Evolutionary conservation across 2,329 filamentous ascomycete genomes (phyloP).

Genomic region (Diplodia mutila): DNA sequence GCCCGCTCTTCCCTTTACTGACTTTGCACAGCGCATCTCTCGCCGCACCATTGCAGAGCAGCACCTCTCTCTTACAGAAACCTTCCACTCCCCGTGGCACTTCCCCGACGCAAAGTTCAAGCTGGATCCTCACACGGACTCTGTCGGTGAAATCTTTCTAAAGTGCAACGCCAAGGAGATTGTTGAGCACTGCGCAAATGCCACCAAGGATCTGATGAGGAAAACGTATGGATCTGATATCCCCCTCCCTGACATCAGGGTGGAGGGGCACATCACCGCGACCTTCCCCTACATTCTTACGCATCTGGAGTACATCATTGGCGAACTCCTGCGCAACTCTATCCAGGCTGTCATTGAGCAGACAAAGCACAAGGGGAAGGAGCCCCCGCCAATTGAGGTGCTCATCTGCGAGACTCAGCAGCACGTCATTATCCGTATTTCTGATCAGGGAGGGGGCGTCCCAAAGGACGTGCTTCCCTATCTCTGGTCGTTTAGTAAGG

Average conservation of each 20-base stretch:
- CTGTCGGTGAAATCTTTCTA: constrained; percentile 93
- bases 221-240: constrained; percentile 74
- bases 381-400: constrained; percentile 84
- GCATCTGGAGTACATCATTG: constrained; percentile 95
- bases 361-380: constrained; percentile 52
- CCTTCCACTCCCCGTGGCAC: constrained; percentile 88
- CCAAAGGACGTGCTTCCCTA: constrained; percentile 82
- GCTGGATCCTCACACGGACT: constrained; percentile 69
- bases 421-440: constrained; percentile 94
- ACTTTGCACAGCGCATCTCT: constrained; percentile 73
- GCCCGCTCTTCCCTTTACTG: neutral
- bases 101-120: constrained; percentile 74
- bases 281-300: constrained; percentile 96
- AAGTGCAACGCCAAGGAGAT: constrained; percentile 91
- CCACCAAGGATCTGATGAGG: constrained; percentile 73
- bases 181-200: constrained; percentile 77
- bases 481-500: constrained; percentile 97
- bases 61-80: constrained; percentile 91
- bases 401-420: constrained; percentile 92
- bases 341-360: constrained; percentile 89
- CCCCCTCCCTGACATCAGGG: constrained; percentile 75
- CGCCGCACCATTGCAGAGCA: constrained; percentile 96
- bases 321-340: constrained; percentile 91
- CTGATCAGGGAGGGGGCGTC: constrained; percentile 92
- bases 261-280: constrained; percentile 83